Evolutionary conservation across 495 filamentous ascomycete species (phyloP).

Genomic region (Halenospora varia): DNA sequence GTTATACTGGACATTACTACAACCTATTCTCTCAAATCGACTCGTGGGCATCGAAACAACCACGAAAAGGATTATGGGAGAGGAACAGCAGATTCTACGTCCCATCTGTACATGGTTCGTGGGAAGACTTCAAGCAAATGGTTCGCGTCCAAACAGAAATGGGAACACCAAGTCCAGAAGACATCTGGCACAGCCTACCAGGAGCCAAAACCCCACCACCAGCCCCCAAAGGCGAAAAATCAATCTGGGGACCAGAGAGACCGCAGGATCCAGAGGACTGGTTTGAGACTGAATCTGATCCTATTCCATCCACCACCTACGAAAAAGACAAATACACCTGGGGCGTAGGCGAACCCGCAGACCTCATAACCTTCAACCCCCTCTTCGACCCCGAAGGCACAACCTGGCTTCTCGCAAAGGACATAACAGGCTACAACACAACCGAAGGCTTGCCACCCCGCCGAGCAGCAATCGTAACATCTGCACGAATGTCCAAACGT

Average conservation of each 20-base stretch:
- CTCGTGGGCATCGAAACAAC: slow-evolving; percentile 75
- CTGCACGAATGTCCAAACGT: slow-evolving; percentile 74
- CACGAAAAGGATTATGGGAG: slow-evolving; percentile 91
- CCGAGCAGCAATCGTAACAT: slow-evolving; percentile 83
- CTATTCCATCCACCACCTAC: slow-evolving; percentile 63
- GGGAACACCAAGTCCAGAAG: slow-evolving; percentile 68
- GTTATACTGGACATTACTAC: slow-evolving; percentile 96
- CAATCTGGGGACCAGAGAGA: slow-evolving; percentile 81
- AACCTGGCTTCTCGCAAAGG: slow-evolving; percentile 80
- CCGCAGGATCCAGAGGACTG: slow-evolving; percentile 61
- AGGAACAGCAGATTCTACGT: slow-evolving; percentile 89
- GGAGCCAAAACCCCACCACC: slow-evolving; percentile 38
- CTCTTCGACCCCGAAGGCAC: slow-evolving; percentile 89
- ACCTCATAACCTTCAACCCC: slow-evolving; percentile 90
- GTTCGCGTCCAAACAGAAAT: slow-evolving; percentile 85
- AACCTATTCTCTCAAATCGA: slow-evolving; percentile 75
- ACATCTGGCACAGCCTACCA: slow-evolving; percentile 56
- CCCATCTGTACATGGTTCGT: slow-evolving; percentile 79
- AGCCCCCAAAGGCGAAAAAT: slow-evolving; percentile 56
- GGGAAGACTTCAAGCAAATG: slow-evolving; percentile 92
- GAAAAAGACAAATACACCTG: slow-evolving; percentile 79
- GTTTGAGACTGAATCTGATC: slow-evolving; percentile 64
- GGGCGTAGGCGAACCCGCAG: slow-evolving; percentile 91
- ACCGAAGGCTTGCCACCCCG: slow-evolving; percentile 66
- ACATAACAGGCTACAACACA: slow-evolving; percentile 85